phyloP scores from a whole-genome alignment of 1,139 yeast genomes.

The Blastobotrys elegans region DNA sequence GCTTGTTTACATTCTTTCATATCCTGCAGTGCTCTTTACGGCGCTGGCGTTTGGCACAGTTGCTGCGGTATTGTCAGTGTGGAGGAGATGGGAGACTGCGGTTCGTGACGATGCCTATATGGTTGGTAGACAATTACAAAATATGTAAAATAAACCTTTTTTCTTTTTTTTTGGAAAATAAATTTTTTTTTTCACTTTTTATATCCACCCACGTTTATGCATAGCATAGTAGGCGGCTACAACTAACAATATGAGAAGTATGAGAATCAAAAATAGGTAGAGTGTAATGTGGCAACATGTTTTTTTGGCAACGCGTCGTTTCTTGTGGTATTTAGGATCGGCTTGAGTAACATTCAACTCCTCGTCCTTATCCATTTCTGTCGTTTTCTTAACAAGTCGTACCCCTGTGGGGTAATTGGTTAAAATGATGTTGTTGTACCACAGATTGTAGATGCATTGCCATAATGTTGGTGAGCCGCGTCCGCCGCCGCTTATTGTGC shows the following conservation, averaged over 20 bases:
- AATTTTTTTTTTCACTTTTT: not conserved
- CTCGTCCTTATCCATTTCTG: not conserved
- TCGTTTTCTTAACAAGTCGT: not conserved
- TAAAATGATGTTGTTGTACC: too few relatives aligned
- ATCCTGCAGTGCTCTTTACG: conserved; percentile 12
- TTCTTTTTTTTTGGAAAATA: not conserved
- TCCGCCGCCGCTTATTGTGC: too few relatives aligned
- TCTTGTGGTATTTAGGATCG: conserved; percentile 3
- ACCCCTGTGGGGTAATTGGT: not conserved
- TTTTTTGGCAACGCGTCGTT: conserved; percentile 2
- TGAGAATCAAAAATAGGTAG: not conserved
- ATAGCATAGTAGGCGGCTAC: not conserved
- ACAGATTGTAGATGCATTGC: too few relatives aligned
- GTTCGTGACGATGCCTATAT: conserved; percentile 34
- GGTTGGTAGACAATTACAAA: conserved; percentile 34
- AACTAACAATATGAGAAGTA: not conserved
- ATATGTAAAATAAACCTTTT: conserved; percentile 20
- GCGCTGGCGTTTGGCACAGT: not conserved
- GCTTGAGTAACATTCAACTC: not conserved
- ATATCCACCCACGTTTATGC: not conserved
- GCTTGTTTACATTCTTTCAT: conserved; percentile 8
- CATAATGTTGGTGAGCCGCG: too few relatives aligned
- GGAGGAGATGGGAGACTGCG: conserved; percentile 22
- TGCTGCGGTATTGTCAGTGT: conserved; percentile 8
- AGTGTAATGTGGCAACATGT: conserved; percentile 3